Conservation (phyloP, 768 basidiomycete species). For the Russula earlei region DNA sequence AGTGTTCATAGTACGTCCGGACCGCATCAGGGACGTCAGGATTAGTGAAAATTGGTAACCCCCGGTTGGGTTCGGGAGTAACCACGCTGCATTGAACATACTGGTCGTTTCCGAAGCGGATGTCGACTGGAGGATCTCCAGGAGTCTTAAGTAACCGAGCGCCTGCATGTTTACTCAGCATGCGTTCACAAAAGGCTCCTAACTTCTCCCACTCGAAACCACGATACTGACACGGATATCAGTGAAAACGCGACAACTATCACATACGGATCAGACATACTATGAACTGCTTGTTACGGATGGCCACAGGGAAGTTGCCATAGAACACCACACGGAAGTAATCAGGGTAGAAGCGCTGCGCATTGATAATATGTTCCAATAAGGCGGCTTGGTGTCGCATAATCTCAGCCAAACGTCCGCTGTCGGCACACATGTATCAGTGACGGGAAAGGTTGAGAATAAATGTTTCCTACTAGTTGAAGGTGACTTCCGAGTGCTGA, state of each 20-base stretch:
- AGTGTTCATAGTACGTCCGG: constrained; percentile 80
- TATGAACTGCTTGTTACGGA: constrained; percentile 85
- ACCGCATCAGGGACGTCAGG: constrained; percentile 75
- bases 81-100: constrained; percentile 87
- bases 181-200: constrained; percentile 79
- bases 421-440: constrained; percentile 25
- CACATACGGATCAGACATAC: constrained; percentile 33
- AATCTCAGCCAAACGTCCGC: constrained; percentile 76
- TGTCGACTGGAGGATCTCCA: constrained; percentile 72
- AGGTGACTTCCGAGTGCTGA: constrained; percentile 84
- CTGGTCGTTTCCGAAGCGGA: constrained; percentile 68
- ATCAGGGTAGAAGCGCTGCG: constrained; percentile 81
- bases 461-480: constrained; percentile 62
- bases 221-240: constrained; percentile 52
- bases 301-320: constrained; percentile 80
- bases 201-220: constrained; percentile 95
- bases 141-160: constrained; percentile 67
- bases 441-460: neutral
- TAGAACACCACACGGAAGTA: constrained; percentile 93
- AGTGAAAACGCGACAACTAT: neutral
- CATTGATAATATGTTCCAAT: constrained; percentile 74
- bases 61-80: constrained; percentile 73
- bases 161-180: constrained; percentile 84
- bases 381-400: constrained; percentile 80
- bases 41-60: constrained; percentile 70